A percentile compares a stretch with the other conserved stretches of the same genome.
phyloP scores from a whole-genome alignment of 352 stramenopile genomes.

The Plasmopara viticola region DNA sequence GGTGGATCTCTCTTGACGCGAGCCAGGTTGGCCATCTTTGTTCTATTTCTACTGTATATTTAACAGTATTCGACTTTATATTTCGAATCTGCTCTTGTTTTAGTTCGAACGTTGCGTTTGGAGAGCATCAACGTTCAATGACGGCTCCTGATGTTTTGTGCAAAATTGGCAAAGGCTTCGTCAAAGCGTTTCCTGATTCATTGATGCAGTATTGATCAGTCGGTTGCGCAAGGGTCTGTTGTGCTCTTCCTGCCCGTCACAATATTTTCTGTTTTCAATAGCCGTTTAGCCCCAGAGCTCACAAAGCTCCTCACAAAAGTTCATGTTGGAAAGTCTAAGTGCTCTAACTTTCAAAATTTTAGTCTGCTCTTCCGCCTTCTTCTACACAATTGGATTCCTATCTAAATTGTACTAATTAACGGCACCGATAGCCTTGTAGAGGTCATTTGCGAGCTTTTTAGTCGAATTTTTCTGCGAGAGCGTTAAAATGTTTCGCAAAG shows the following conservation, averaged over 20 bases:
- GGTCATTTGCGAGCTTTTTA: conserved; percentile 59
- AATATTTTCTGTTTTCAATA: conserved; percentile 30
- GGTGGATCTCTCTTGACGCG: conserved; percentile 78
- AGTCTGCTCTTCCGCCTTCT: too few species aligned
- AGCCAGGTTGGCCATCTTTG: conserved; percentile 38
- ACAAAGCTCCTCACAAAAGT: too few species aligned
- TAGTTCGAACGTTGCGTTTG: conserved; percentile 63
- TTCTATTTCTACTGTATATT: background rate
- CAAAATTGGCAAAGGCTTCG: conserved; percentile 53
- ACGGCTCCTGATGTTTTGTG: conserved; percentile 80
- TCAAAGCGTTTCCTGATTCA: conserved; percentile 23
- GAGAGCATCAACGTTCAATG: conserved; percentile 62
- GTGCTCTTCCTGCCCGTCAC: background rate
- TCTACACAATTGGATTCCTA: too few species aligned
- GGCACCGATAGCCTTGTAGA: conserved; percentile 54
- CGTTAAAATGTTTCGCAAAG: conserved; percentile 45
- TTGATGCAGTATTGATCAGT: background rate
- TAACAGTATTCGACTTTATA: conserved; percentile 1
- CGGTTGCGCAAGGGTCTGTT: background rate
- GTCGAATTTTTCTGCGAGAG: conserved; percentile 62
- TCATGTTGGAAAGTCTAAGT: too few species aligned
- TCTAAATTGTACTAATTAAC: conserved; percentile 25
- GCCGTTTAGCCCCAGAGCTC: conserved; percentile 16
- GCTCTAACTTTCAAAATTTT: too few species aligned
- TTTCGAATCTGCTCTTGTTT: conserved; percentile 1